These are phyloP conservation scores for Inonotus obliquus DNA, from an alignment of 1,284 basidiomycete species.

Conservation along the genomic window DNA sequence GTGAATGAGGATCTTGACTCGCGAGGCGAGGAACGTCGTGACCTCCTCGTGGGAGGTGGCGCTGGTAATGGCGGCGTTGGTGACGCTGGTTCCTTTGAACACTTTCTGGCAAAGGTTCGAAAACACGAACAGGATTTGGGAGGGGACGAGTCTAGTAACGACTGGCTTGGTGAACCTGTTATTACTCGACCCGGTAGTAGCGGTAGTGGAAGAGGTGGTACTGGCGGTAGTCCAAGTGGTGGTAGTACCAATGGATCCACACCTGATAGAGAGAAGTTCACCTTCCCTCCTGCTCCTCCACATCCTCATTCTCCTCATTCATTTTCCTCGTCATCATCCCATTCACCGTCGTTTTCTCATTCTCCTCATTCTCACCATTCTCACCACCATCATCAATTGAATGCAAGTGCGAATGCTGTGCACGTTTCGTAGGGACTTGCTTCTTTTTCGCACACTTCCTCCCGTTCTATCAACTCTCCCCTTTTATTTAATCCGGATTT, in stretches of 20 bases:
- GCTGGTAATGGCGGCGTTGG: background rate
- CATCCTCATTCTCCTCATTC: background rate
- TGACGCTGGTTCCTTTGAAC: conserved; percentile 16
- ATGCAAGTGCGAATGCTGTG: background rate
- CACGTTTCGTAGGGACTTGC: conserved; percentile 2
- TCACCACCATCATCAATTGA: conserved; percentile 6
- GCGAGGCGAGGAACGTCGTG: background rate
- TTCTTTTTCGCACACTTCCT: background rate
- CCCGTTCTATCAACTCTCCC: background rate
- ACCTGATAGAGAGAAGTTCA: background rate
- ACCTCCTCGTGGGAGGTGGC: background rate
- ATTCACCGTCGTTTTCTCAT: background rate
- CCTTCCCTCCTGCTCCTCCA: background rate
- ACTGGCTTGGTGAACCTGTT: background rate
- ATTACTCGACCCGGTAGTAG: background rate
- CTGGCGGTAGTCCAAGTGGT: background rate
- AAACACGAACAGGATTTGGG: conserved; percentile 8
- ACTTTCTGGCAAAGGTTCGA: conserved; percentile 12
- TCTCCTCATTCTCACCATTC: background rate
- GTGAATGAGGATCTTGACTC: background rate
- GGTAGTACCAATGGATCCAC: background rate
- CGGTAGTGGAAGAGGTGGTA: background rate
- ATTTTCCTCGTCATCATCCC: background rate
- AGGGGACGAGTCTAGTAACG: background rate
- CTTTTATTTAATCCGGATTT: background rate